A percentile compares a stretch with the other conserved stretches of the same genome.
phyloP scores from a whole-genome alignment of 129 eudicot species.

The Helianthus annuus region HanXRQr2.0-SUNRISE NC_035441.2:128401475-128401974 shows the following conservation, averaged over 20 bases:
- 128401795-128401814: conserved; percentile 28
- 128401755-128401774: conserved; percentile 50
- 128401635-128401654: too few species aligned
- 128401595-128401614: too few species aligned
- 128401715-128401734: conserved; percentile 37
- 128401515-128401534: too few species aligned
- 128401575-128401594: too few species aligned
- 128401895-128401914: conserved; percentile 12
- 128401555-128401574: too few species aligned
- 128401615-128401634: too few species aligned
- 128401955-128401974: not conserved
- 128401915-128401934: not conserved
- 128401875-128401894: not conserved
- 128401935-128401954: conserved; percentile 22
- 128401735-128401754: conserved; percentile 27
- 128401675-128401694: conserved; percentile 31
- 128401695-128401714: conserved; percentile 31
- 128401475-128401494: too few species aligned
- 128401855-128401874: not conserved
- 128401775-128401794: conserved; percentile 36
- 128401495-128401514: too few species aligned
- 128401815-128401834: not conserved
- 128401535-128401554: too few species aligned
- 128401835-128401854: conserved; percentile 1
- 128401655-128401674: too few species aligned